These are phyloP conservation scores for Annulohypoxylon truncatum DNA, from an alignment of 2,329 filamentous ascomycete genomes.

Conservation along the genomic window DNA sequence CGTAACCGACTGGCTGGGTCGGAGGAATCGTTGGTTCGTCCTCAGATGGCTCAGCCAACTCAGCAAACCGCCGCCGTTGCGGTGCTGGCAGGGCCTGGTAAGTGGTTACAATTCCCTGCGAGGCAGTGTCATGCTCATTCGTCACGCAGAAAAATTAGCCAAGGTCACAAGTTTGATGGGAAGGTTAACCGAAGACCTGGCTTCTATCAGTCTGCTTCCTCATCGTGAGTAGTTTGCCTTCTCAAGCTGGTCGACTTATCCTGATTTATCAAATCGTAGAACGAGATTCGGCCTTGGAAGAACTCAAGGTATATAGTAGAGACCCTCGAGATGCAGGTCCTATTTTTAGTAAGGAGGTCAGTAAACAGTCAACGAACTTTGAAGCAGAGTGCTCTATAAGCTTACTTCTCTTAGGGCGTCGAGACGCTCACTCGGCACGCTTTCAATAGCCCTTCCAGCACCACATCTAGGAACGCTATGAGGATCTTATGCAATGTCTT, in stretches of 20 bases:
- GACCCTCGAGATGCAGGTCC: conserved; percentile 78
- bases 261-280: conserved; percentile 59
- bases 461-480: conserved; percentile 78
- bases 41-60: conserved; percentile 39
- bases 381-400: conserved; percentile 3
- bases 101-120: conserved; percentile 41
- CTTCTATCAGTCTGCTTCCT: conserved; percentile 67
- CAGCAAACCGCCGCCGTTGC: conserved; percentile 34
- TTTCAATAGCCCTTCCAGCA: conserved; percentile 72
- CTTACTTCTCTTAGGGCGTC: conserved; percentile 70
- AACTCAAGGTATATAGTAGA: conserved; percentile 84
- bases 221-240: conserved; percentile 63
- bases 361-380: conserved; percentile 2
- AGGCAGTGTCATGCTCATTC: conserved; percentile 23
- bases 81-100: conserved; percentile 56
- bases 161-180: conserved; percentile 74
- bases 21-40: conserved; percentile 6
- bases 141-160: conserved; percentile 69
- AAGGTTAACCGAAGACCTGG: conserved; percentile 71
- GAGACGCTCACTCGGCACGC: conserved; percentile 77
- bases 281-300: conserved; percentile 68
- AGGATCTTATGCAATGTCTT: conserved; percentile 88
- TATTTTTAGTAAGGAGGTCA: conserved; percentile 84
- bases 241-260: background rate
- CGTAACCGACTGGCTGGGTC: conserved; percentile 17